A percentile compares a stretch with the other conserved stretches of the same genome.
Evolutionary conservation across 2,329 filamentous ascomycete species (phyloP).

Genomic region (Talaromyces sp.): DNA sequence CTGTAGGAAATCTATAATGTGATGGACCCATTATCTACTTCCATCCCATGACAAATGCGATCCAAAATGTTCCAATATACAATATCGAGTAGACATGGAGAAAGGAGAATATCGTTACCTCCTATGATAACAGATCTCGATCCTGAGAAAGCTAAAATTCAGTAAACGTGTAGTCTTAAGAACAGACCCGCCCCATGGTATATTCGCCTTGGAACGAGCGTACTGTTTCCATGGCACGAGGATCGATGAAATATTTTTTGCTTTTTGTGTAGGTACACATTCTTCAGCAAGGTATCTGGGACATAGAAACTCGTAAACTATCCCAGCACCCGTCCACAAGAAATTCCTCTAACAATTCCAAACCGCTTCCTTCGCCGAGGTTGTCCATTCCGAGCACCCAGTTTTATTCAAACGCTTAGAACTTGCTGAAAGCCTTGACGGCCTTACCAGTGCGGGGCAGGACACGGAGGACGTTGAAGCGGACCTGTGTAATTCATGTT

Average conservation of each 20-base stretch:
- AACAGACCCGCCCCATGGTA: constrained; percentile 8
- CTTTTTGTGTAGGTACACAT: constrained; percentile 45
- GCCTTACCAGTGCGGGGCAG: constrained; percentile 95
- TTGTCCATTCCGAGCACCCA: constrained; percentile 35
- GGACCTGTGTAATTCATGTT: constrained; percentile 63
- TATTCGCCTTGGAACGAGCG: constrained; percentile 20
- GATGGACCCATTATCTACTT: too few species aligned
- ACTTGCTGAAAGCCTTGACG: constrained; percentile 98
- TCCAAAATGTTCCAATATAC: too few species aligned
- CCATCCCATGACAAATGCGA: too few species aligned
- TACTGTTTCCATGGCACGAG: constrained; percentile 34
- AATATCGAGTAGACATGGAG: neutral
- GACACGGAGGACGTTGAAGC: constrained; percentile 99
- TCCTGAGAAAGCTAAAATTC: constrained; percentile 2
- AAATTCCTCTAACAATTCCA: constrained; percentile 42
- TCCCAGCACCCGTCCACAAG: constrained; percentile 37
- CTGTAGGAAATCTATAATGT: too few species aligned
- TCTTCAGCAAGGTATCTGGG: constrained; percentile 45
- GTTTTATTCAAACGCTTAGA: constrained; percentile 64
- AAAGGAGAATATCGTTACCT: constrained; percentile 9
- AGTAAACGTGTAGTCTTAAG: constrained; percentile 7
- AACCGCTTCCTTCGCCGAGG: constrained; percentile 40
- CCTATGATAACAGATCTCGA: constrained; percentile 10
- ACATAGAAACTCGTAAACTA: constrained; percentile 45
- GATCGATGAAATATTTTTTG: constrained; percentile 41